Percentiles rank a stretch among this genome's conserved stretches.
Conservation (phyloP, 2,329 filamentous ascomycete genomes). For the Huntiella omanensis region DNA sequence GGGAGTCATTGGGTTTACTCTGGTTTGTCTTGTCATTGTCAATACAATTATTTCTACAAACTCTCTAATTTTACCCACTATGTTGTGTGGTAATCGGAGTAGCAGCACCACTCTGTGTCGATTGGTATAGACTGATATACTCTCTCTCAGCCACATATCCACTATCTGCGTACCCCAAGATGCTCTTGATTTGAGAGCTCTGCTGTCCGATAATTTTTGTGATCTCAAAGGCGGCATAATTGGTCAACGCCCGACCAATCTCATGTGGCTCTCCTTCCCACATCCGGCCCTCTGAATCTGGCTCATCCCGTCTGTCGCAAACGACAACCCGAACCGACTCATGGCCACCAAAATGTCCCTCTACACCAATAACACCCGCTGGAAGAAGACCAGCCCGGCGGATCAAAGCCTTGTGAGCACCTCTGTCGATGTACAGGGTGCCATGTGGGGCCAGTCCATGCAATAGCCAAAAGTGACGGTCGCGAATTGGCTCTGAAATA, state of each 20-base stretch:
- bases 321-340: slow-evolving; percentile 80
- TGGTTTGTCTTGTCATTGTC: slow-evolving; percentile 5
- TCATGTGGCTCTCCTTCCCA: slow-evolving; percentile 41
- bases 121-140: slow-evolving; percentile 58
- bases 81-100: slow-evolving; percentile 1
- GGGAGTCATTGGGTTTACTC: slow-evolving; percentile 10
- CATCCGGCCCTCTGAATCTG: slow-evolving; percentile 24
- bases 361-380: slow-evolving; percentile 77
- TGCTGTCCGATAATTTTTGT: slow-evolving; percentile 64
- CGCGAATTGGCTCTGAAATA: slow-evolving; percentile 65
- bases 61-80: neutral
- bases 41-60: slow-evolving; percentile 3
- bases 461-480: slow-evolving; percentile 92
- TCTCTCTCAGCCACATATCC: slow-evolving; percentile 84
- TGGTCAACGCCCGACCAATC: slow-evolving; percentile 76
- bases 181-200: slow-evolving; percentile 59
- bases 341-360: slow-evolving; percentile 75
- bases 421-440: slow-evolving; percentile 81
- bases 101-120: slow-evolving; percentile 30
- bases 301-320: slow-evolving; percentile 38
- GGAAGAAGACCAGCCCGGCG: slow-evolving; percentile 78
- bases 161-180: slow-evolving; percentile 82
- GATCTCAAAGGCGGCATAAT: slow-evolving; percentile 80
- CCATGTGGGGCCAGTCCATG: slow-evolving; percentile 83
- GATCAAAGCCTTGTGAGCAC: slow-evolving; percentile 60